A percentile compares a stretch with the other conserved stretches of the same genome.
Conservation (phyloP, 192 early-diverging fungal species). For the Mortierella antarctica region DNA sequence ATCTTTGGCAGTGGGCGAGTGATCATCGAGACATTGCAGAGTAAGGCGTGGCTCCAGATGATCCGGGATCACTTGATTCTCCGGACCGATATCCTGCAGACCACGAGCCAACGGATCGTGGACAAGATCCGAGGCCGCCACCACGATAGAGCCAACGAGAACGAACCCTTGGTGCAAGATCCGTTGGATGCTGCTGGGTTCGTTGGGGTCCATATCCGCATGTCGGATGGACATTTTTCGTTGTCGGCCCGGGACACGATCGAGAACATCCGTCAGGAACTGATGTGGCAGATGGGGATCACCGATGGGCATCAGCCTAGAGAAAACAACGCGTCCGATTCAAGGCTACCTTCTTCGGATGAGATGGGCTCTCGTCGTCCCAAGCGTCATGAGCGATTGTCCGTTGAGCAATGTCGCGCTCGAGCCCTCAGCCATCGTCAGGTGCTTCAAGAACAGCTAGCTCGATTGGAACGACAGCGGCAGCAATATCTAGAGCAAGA, state of each 20-base stretch:
- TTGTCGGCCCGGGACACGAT: slow-evolving; percentile 37
- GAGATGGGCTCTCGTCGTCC: no score
- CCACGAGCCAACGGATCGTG: slow-evolving; percentile 49
- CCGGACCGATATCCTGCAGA: slow-evolving; percentile 49
- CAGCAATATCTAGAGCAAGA: background rate
- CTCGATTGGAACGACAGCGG: background rate
- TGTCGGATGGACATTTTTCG: slow-evolving; percentile 53
- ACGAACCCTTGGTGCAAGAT: background rate
- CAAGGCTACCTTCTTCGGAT: no score
- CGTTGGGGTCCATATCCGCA: slow-evolving; percentile 44
- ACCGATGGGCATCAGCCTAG: background rate
- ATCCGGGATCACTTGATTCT: slow-evolving; percentile 40
- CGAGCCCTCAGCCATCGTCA: slow-evolving; percentile 19
- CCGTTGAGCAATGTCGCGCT: slow-evolving; percentile 38
- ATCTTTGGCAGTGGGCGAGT: slow-evolving; percentile 58
- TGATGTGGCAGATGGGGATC: slow-evolving; percentile 46
- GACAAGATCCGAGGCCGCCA: slow-evolving; percentile 51
- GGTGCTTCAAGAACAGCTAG: slow-evolving; percentile 9
- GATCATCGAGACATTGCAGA: slow-evolving; percentile 44
- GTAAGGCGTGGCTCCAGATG: slow-evolving; percentile 24
- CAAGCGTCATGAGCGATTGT: slow-evolving; percentile 16
- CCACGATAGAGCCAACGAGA: slow-evolving; percentile 31
- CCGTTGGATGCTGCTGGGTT: slow-evolving; percentile 20
- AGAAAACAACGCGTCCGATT: background rate
- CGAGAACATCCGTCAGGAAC: slow-evolving; percentile 41